phyloP scores from a whole-genome alignment of 2,329 filamentous ascomycete genomes.

The Trichoderma harzianum region DNA sequence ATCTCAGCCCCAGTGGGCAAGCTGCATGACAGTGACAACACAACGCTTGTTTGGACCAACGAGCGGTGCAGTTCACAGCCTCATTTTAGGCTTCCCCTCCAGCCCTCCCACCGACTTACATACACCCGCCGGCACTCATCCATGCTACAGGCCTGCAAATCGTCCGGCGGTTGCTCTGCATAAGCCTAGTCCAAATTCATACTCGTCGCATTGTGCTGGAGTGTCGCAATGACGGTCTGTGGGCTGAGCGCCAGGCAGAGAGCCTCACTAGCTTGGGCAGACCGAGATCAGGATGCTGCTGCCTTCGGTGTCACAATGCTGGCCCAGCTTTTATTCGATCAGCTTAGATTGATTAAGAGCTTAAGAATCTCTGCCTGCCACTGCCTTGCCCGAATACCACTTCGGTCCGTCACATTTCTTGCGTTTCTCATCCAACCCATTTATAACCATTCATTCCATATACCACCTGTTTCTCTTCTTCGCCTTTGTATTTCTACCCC shows the following conservation, averaged over 20 bases:
- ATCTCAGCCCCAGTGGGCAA: background rate
- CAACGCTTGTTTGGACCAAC: conserved; percentile 3
- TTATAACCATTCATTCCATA: background rate
- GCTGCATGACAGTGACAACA: conserved; percentile 13
- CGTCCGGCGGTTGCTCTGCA: conserved; percentile 3
- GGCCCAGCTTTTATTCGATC: background rate
- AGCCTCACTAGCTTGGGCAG: conserved; percentile 6
- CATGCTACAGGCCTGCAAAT: background rate
- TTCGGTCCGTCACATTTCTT: background rate
- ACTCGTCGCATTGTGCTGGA: background rate
- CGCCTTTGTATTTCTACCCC: background rate
- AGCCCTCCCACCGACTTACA: background rate
- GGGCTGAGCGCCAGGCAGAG: conserved; percentile 16
- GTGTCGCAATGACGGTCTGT: background rate
- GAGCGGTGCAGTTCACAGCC: conserved; percentile 12
- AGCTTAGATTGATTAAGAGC: background rate
- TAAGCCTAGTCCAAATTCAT: background rate
- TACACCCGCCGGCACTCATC: background rate
- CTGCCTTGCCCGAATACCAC: background rate
- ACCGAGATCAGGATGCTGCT: conserved; percentile 10
- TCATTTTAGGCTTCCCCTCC: background rate
- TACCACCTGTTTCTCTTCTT: background rate
- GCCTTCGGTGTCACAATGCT: conserved; percentile 1
- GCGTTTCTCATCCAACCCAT: background rate
- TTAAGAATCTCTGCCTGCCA: background rate